Percentiles rank a stretch among this genome's conserved stretches.
phyloP scores from a whole-genome alignment of 148 eudicot species.

The Suaeda aralocaspica region DNA sequence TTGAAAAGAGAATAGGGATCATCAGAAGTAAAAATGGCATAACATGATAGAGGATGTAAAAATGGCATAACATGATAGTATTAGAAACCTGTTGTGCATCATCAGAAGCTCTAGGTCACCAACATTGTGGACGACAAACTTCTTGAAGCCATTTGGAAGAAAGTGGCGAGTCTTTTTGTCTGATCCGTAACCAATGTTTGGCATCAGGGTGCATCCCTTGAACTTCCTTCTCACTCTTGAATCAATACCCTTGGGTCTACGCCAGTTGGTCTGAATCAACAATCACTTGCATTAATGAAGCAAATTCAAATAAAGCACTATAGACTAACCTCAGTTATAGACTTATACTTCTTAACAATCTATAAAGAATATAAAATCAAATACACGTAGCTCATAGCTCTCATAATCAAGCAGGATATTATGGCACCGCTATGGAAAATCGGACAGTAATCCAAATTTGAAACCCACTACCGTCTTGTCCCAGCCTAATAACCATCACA shows the following conservation, averaged over 20 bases:
- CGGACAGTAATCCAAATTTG: too few species aligned
- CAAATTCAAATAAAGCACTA: background rate
- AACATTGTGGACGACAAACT: constrained; percentile 51
- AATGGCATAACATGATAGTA: too few species aligned
- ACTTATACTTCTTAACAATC: too few species aligned
- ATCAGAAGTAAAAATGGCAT: background rate
- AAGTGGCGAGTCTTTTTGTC: constrained; percentile 60
- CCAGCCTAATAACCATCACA: too few species aligned
- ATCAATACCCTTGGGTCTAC: constrained; percentile 61
- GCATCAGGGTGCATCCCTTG: constrained; percentile 49
- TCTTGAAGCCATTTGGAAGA: constrained; percentile 62
- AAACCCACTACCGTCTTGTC: too few species aligned
- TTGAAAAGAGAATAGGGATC: background rate
- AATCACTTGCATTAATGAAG: background rate
- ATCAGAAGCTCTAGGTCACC: constrained; percentile 45
- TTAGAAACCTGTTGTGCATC: constrained; percentile 57
- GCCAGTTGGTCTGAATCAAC: constrained; percentile 45
- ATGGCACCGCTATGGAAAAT: too few species aligned
- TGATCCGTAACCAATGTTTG: constrained; percentile 54
- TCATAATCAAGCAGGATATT: too few species aligned
- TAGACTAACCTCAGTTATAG: too few species aligned
- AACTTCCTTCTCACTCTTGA: constrained; percentile 56
- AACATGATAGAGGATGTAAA: too few species aligned
- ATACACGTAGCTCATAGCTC: too few species aligned
- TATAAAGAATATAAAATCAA: too few species aligned